Evolutionary conservation across 177 flowering plant species (phyloP), one percentile per base, ranked within the genome.

Genomic region (Vitis hybrid): DNA sequence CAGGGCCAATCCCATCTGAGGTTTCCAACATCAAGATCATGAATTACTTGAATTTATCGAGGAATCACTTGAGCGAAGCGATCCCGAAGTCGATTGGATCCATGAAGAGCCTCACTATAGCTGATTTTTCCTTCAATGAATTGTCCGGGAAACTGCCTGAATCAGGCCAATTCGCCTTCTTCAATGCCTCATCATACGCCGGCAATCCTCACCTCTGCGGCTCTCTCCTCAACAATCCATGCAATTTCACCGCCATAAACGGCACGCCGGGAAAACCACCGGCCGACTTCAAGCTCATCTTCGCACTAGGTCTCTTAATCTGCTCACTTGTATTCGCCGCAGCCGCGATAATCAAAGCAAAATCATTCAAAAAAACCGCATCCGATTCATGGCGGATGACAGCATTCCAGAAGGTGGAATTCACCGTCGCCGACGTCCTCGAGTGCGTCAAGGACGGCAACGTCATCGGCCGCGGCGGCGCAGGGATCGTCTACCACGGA

Each of bases 131-230:
- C 68, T 90, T 84, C 90, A 95, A 93, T 70, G 85, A 92, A 60
- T 78, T 95, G 69, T 85, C 91, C 0, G 97, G 96, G 1, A 82
- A 77, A 72, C 62, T 94, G 19, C 98, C 98, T 0, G 97, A 88
- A 69, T 74, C 81, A 0, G 98, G 98, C 21, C 99, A 95, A 74
- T 95, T 96, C 60, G 70, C 82, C 0, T 80, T 82, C 81, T 91
- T 96, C 83, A 92, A 96, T 57, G 91, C 90, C 58, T 81, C 98
- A 0, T 81, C 98, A 6, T 94, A 85, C 53, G 88, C 88, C 0
- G 97, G 97, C 3, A 94, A 94, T 70, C 91, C 97, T 18, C 84
- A 66, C 13, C 90, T 93, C n/a, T 92, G 97, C 51, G 94, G 94
- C 5, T 61, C 87, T 11, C 71, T 84, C 29, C 71, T 91, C 2